A percentile compares a stretch with the other conserved stretches of the same genome.
Conservation (phyloP, 352 stramenopile genomes). For the Phytophthora litchii region DNA sequence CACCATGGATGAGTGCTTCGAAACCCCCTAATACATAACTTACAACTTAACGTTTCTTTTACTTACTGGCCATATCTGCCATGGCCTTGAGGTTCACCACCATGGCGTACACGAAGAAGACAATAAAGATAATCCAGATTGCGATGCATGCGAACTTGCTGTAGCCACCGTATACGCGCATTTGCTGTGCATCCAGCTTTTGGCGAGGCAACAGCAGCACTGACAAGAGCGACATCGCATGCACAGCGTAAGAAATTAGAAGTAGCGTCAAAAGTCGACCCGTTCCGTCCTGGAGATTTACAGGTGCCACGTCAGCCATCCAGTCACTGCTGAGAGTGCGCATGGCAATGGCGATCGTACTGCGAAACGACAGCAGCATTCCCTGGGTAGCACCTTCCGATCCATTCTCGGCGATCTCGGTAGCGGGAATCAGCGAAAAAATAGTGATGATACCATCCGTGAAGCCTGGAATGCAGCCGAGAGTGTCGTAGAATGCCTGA, state of each 20-base stretch:
- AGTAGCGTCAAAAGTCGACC: constrained; percentile 40
- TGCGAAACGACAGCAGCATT: constrained; percentile 66
- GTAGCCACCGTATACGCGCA: constrained; percentile 70
- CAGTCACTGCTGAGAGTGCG: constrained; percentile 61
- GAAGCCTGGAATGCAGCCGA: constrained; percentile 58
- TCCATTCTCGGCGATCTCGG: constrained; percentile 74
- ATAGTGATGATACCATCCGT: constrained; percentile 72
- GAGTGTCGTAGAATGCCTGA: constrained; percentile 57
- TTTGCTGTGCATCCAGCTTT: constrained; percentile 68
- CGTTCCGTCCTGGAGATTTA: constrained; percentile 32
- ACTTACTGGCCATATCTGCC: constrained; percentile 36
- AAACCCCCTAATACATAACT: too few species aligned
- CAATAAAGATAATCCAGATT: constrained; percentile 60
- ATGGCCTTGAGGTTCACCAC: constrained; percentile 51
- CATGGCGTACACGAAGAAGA: constrained; percentile 71
- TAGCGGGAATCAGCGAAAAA: constrained; percentile 69
- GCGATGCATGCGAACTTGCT: constrained; percentile 52
- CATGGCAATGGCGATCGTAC: constrained; percentile 60
- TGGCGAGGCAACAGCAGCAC: constrained; percentile 60
- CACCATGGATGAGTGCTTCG: too few species aligned
- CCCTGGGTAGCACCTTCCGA: constrained; percentile 72
- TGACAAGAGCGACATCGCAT: constrained; percentile 56
- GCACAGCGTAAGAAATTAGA: constrained; percentile 63
- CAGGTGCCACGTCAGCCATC: constrained; percentile 40
- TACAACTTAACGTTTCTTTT: constrained; percentile 24